Base-by-base conservation (phyloP, 2,329 filamentous ascomycete species). In the Cercospora citrullina region DNA sequence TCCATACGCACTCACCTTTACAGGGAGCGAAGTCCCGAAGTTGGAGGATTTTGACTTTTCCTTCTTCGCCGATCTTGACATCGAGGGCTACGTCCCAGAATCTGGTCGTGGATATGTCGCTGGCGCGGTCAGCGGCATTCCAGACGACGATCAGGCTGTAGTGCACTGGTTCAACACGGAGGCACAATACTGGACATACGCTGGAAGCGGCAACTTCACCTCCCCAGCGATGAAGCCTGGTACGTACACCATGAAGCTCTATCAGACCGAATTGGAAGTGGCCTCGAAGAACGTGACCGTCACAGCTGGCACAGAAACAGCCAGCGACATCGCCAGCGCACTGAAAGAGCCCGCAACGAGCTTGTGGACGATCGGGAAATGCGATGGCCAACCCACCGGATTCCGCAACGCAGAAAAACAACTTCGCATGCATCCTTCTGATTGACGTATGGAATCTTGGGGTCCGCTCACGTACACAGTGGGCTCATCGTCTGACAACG, bases 361-460 rank as follows among this genome's bases (percentile, higher is more conserved):
- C 2, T 80, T 91, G 63, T 91, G 86, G 81, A 85, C 86, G 72
- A 89, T 91, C 60, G 89, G 89, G 28, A 83, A 87, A 23, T 89
- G 86, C 80, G 89, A 91, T 72, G 88, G 89, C 58, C 83, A 87
- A 77, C 75, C 76, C 4, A 77, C 70, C 7, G 88, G 87, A 16
- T 89, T 91, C 81, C 84, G 84, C 71, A 91, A 91, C 75, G 88
- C 88, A 14, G 88, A 85, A 64, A 89, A 89, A 73, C 86, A 89
- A 75, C 83, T 87, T 14, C 84, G 87, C 62, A 91, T 91, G 89
- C 89, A 91, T 75, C 89, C 89, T 3, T 87, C 86, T 4, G 89
- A 73, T 33, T 58, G 51, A 14, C 65, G 69, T 2, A 70, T 70
- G 68, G 48, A 30, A 2, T 21, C 57, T 2, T 70, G 68, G 68